Evolutionary conservation across 2,329 filamentous ascomycete species (phyloP), one percentile per base, ranked within the genome.

Genomic region (Emmonsiellopsis sp.): DNA sequence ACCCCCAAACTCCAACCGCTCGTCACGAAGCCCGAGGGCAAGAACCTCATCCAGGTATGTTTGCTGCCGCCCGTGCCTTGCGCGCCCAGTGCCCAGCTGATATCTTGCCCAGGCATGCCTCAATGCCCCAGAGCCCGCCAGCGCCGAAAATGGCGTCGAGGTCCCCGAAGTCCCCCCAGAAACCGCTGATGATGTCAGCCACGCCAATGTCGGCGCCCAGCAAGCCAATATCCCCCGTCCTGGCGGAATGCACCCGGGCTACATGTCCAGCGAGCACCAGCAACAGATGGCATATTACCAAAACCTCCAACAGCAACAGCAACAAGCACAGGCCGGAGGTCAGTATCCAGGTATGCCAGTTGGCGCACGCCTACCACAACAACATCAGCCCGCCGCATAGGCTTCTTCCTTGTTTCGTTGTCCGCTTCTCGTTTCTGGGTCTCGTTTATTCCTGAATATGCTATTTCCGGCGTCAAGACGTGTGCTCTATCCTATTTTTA

Each of bases 1-100:
- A 98, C 93, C 13, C 93, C 93, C 16, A 98, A 98, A 79, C 84
- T 98, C 54, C 93, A 97, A 76, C 93, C 93, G 58, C 83, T 98
- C 52, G 93, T 97, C 63, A 98, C 93, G 59, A 97, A 97, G 78
- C 87, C 93, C 15, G 93, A 97, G 75, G 93, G 93, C 76, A 98
- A 98, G 82, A 98, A 98, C 71, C 78, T 98, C 61, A 97, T 98
- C 63, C 93, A 98, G 84, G 93, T 96, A 82, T 60, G 83, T 65
- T 37, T 26, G 20, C 20, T 26, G 20, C 20, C 20, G 20, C 20
- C 20, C 20, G 38, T 20, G 15, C 38, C 15, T 38, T 40, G 8
- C 13, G 20, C 37, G 4, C 31, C 38, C n/a, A 15, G 20, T 26
- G 20, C 20, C 20, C 20, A 5, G 20, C 20, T 26, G 20, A 26